phyloP scores from a whole-genome alignment of 2,329 filamentous ascomycete species.

The Beauveria brongniartii region DNA sequence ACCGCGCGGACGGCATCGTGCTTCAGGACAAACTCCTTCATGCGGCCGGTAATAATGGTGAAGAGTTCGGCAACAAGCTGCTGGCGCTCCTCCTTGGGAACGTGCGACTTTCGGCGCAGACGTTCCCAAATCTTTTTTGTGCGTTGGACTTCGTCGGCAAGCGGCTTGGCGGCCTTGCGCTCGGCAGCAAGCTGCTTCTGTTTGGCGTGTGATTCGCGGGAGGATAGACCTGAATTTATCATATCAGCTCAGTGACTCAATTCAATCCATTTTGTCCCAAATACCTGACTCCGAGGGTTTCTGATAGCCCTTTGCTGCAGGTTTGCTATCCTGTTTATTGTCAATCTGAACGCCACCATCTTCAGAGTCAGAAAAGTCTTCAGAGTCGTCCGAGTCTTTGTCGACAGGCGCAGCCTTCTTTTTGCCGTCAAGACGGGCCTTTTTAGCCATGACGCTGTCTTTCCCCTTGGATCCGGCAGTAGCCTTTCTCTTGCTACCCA shows the following conservation, averaged over 20 bases:
- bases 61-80: slow-evolving; percentile 85
- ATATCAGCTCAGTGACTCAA: slow-evolving; percentile 10
- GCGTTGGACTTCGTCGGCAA: slow-evolving; percentile 79
- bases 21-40: slow-evolving; percentile 96
- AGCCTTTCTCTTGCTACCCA: slow-evolving; percentile 51
- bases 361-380: slow-evolving; percentile 41
- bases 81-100: slow-evolving; percentile 81
- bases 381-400: slow-evolving; percentile 28
- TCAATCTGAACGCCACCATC: slow-evolving; percentile 45
- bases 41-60: slow-evolving; percentile 78
- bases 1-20: slow-evolving; percentile 96
- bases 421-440: slow-evolving; percentile 36
- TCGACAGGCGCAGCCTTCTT: slow-evolving; percentile 21
- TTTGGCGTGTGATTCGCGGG: slow-evolving; percentile 83
- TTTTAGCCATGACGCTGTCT: slow-evolving; percentile 39
- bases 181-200: slow-evolving; percentile 84
- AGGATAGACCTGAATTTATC: slow-evolving; percentile 46
- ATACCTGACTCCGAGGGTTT: slow-evolving; percentile 36
- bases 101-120: slow-evolving; percentile 84
- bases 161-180: slow-evolving; percentile 85
- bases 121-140: slow-evolving; percentile 98
- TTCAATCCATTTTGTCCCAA: slow-evolving; percentile 14
- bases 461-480: slow-evolving; percentile 35
- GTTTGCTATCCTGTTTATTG: slow-evolving; percentile 29
- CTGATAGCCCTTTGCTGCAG: slow-evolving; percentile 23